Percentiles rank a stretch among this genome's conserved stretches.
Evolutionary conservation across 352 stramenopile genomes (phyloP).

Genomic region (Phytophthora idaei): DNA sequence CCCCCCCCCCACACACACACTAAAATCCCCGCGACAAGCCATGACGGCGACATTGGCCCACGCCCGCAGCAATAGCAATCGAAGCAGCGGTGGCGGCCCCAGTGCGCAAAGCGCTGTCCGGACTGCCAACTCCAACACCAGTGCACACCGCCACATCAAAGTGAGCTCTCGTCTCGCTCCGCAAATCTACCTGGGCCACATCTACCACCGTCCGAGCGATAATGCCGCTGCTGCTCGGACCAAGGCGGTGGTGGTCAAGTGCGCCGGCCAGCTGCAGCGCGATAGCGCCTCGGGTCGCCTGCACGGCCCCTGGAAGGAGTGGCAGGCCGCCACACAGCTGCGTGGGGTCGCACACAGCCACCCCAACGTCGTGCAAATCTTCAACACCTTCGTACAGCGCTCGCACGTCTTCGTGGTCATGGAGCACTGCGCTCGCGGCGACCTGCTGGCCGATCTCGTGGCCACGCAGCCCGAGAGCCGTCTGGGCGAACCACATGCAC

Average conservation of each 20-base stretch:
- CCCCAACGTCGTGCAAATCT: conserved; percentile 45
- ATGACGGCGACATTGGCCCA: conserved; percentile 31
- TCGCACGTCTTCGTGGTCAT: conserved; percentile 53
- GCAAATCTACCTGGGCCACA: conserved; percentile 39
- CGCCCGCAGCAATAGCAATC: conserved; percentile 1
- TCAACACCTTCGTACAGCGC: conserved; percentile 43
- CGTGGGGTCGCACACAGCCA: conserved; percentile 23
- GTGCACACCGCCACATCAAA: conserved; percentile 28
- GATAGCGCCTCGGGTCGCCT: conserved; percentile 16
- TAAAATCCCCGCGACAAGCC: not conserved
- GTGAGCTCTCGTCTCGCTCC: conserved; percentile 37
- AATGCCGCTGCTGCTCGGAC: not conserved
- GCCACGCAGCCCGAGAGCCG: conserved; percentile 30
- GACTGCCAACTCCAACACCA: not conserved
- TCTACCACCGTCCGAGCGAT: conserved; percentile 6
- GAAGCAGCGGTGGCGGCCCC: not conserved
- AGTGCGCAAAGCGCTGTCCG: not conserved
- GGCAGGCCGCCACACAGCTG: conserved; percentile 29
- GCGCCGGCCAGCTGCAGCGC: conserved; percentile 28
- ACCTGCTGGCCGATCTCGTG: conserved; percentile 49
- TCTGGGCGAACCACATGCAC: conserved; percentile 31
- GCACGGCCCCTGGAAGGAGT: conserved; percentile 36
- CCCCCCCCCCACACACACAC: too few relatives aligned
- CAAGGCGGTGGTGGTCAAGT: conserved; percentile 38
- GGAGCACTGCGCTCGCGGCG: conserved; percentile 57